Conservation (phyloP, 805 yeast species). For the Grigorovia jiainica region DNA sequence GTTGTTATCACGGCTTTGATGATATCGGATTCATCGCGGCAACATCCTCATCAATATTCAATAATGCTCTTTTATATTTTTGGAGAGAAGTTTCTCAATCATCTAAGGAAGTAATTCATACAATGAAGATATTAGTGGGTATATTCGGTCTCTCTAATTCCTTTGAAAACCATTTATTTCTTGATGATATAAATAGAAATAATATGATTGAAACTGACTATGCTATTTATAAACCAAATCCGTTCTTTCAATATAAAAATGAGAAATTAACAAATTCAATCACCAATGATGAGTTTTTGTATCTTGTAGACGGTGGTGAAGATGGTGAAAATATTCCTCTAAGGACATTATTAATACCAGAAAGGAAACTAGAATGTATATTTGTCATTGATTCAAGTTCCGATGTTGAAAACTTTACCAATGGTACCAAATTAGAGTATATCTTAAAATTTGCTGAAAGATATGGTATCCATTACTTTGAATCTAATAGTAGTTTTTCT, state of each 20-base stretch:
- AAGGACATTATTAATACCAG: conserved; percentile 52
- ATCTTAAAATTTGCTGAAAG: conserved; percentile 21
- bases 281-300: conserved; percentile 27
- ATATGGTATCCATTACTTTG: conserved; percentile 5
- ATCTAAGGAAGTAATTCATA: conserved; percentile 26
- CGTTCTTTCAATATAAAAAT: conserved; percentile 35
- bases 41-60: conserved; percentile 56
- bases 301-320: conserved; percentile 71
- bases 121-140: conserved; percentile 27
- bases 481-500: conserved; percentile 2
- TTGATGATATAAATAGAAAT: background rate
- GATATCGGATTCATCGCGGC: conserved; percentile 52
- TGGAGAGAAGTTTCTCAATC: conserved; percentile 32
- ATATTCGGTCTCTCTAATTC: conserved; percentile 14
- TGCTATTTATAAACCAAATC: conserved; percentile 54
- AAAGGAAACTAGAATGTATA: conserved; percentile 51
- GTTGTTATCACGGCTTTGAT: conserved; percentile 46
- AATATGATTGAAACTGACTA: conserved; percentile 33
- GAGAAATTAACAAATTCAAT: conserved; percentile 13
- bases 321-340: conserved; percentile 67
- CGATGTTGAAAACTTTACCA: conserved; percentile 46
- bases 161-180: background rate
- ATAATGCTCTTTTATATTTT: conserved; percentile 40
- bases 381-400: conserved; percentile 54
- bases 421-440: conserved; percentile 42